Evolutionary conservation across 1,284 basidiomycete species (phyloP).

Genomic region (Moniliophthora roreri): DNA sequence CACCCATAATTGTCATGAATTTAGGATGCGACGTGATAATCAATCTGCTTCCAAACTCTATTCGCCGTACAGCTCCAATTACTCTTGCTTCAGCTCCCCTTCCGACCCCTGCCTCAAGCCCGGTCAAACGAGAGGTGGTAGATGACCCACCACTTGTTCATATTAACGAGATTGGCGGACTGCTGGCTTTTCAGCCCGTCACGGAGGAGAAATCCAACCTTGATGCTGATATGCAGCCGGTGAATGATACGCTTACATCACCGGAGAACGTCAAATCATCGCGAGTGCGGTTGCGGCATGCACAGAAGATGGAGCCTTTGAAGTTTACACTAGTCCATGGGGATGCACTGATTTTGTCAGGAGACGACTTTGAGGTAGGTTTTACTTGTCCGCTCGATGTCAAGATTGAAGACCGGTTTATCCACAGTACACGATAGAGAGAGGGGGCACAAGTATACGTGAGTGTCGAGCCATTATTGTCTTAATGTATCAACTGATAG

Average conservation of each 20-base stretch:
- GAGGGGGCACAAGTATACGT: constrained; percentile 21
- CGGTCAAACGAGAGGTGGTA: too few species aligned
- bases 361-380: constrained; percentile 19
- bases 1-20: constrained; percentile 17
- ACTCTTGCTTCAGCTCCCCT: neutral
- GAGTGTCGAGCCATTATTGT: constrained; percentile 3
- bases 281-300: neutral
- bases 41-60: constrained; percentile 15
- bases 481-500: neutral
- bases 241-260: too few species aligned
- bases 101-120: neutral
- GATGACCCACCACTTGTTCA: too few species aligned
- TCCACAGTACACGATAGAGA: constrained; percentile 17
- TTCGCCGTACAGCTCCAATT: neutral
- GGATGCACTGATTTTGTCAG: constrained; percentile 18
- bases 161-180: too few species aligned
- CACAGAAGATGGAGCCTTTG: constrained; percentile 7
- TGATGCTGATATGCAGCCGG: too few species aligned
- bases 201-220: too few species aligned
- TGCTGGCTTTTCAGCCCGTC: too few species aligned
- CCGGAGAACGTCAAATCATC: too few species aligned
- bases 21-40: constrained; percentile 17
- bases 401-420: neutral
- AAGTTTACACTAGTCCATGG: constrained; percentile 19
- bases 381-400: neutral